Percentiles rank a stretch among this genome's conserved stretches.
phyloP scores from a whole-genome alignment of 805 yeast species.

The Wickerhamomyces bovis region DNA sequence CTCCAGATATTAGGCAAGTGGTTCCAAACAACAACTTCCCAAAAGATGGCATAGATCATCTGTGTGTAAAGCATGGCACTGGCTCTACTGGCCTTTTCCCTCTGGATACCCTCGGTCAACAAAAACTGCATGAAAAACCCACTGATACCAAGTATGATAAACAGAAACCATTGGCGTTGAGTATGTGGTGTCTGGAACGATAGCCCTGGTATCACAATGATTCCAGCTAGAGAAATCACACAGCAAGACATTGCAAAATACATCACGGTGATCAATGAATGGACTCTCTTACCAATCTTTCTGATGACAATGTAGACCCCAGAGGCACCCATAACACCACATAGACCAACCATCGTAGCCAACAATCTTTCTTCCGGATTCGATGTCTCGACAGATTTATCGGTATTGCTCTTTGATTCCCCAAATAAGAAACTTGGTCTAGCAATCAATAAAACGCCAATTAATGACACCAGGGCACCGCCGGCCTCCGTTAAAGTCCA shows the following conservation, averaged over 20 bases:
- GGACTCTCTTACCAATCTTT: constrained; percentile 71
- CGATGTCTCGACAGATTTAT: constrained; percentile 42
- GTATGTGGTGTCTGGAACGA: constrained; percentile 56
- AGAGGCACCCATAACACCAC: constrained; percentile 68
- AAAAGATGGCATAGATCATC: constrained; percentile 68
- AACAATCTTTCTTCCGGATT: constrained; percentile 49
- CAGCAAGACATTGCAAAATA: constrained; percentile 63
- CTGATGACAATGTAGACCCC: constrained; percentile 65
- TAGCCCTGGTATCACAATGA: constrained; percentile 51
- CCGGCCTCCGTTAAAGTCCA: constrained; percentile 61
- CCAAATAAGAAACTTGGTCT: constrained; percentile 74
- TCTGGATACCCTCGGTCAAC: constrained; percentile 75
- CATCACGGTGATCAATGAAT: constrained; percentile 73
- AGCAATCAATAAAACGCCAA: constrained; percentile 77
- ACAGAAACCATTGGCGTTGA: constrained; percentile 58
- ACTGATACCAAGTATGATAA: constrained; percentile 57
- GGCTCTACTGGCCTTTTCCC: constrained; percentile 73
- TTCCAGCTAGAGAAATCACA: constrained; percentile 46
- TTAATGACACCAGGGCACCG: constrained; percentile 61
- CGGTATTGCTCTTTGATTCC: constrained; percentile 21
- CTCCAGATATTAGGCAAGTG: constrained; percentile 69
- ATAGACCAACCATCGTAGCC: constrained; percentile 57
- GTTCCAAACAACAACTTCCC: constrained; percentile 69
- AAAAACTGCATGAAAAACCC: constrained; percentile 82
- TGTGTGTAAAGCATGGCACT: constrained; percentile 71